phyloP scores from a whole-genome alignment of 2,329 filamentous ascomycete species.

The Aureobasidium sp. region DNA sequence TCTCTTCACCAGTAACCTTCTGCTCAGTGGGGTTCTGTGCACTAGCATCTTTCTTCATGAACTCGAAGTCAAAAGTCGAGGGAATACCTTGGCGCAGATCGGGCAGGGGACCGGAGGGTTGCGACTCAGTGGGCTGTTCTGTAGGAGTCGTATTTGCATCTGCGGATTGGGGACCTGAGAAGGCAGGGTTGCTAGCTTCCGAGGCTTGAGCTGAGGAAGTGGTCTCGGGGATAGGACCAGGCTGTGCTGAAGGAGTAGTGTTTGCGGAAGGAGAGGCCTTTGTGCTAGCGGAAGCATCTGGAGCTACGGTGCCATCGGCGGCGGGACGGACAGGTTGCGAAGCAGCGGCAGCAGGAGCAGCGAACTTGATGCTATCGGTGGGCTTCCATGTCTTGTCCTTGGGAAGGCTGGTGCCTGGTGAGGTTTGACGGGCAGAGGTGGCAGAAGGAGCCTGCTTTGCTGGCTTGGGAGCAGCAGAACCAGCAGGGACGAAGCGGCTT shows the following conservation, averaged over 20 bases:
- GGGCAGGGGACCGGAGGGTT: slow-evolving; percentile 58
- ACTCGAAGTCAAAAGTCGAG: slow-evolving; percentile 78
- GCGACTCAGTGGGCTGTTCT: slow-evolving; percentile 29
- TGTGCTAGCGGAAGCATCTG: slow-evolving; percentile 31
- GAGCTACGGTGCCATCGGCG: slow-evolving; percentile 23
- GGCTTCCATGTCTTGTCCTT: slow-evolving; percentile 37
- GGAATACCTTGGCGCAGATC: slow-evolving; percentile 93
- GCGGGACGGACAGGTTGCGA: slow-evolving; percentile 26
- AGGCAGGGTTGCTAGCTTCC: slow-evolving; percentile 30
- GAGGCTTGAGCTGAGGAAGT: slow-evolving; percentile 14
- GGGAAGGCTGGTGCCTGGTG: slow-evolving; percentile 26
- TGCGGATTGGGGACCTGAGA: slow-evolving; percentile 30
- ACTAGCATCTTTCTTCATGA: slow-evolving; percentile 35
- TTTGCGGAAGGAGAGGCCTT: slow-evolving; percentile 25
- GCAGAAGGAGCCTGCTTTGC: slow-evolving; percentile 17
- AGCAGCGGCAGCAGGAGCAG: slow-evolving; percentile 22
- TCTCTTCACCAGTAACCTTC: slow-evolving; percentile 25
- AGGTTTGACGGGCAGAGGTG: slow-evolving; percentile 26
- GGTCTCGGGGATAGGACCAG: slow-evolving; percentile 18
- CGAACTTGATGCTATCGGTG: slow-evolving; percentile 34
- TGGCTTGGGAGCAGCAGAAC: slow-evolving; percentile 15
- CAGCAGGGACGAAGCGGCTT: slow-evolving; percentile 15
- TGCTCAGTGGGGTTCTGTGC: slow-evolving; percentile 20
- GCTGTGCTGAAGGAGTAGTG: slow-evolving; percentile 23
- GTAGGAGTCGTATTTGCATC: slow-evolving; percentile 30